Base-by-base conservation (phyloP, 2,329 filamentous ascomycete genomes). In the Penicillium frequentans region DNA sequence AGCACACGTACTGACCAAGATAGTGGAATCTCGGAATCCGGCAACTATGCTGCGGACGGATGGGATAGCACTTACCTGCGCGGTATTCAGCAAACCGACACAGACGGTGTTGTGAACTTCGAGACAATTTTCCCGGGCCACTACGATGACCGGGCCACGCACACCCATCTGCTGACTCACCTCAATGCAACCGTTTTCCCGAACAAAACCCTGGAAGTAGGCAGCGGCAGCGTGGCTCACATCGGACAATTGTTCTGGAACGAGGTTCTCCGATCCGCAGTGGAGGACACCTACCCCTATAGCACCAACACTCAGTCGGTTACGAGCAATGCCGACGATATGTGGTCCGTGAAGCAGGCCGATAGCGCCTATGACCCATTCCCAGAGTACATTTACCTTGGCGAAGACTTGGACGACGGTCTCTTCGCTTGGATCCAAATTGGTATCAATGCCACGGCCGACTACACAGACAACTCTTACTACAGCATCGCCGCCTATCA, bases 361-460 rank as follows among this genome's bases (percentile, higher is more conserved):
- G 75, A 74, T 49, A 74, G 71, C 5, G 72, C 76, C 39, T 80
- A 79, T 53, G 80, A 82, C 56, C 82, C 82, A 0, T 78, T 84
- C 66, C 73, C 82, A 11, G 79, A 85, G 66, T 84, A 82, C 58
- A 73, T 82, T 43, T 79, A 82, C 53, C 78, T 85, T 26, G 81
- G 82, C 4, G 77, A 83, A 29, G 69, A 73, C 21, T 67, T 82
- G 21, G 64, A 72, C 11, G 79, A 81, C 58, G 79, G 80, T 19
- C 64, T 82, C 26, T 75, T 81, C 37, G 78, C 77, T 13, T 82
- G 79, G 79, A 81, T 82, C 59, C 74, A 76, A 57, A 75, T 81
- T 27, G 79, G 79, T 33, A 74, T 81, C 59, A 79, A 81, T 58
- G 64, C 63, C 16, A 77, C 74, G 0, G 74, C 73, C 0, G 61